Base-by-base conservation (phyloP, 495 filamentous ascomycete genomes). In the Penicillium arizonense region DNA sequence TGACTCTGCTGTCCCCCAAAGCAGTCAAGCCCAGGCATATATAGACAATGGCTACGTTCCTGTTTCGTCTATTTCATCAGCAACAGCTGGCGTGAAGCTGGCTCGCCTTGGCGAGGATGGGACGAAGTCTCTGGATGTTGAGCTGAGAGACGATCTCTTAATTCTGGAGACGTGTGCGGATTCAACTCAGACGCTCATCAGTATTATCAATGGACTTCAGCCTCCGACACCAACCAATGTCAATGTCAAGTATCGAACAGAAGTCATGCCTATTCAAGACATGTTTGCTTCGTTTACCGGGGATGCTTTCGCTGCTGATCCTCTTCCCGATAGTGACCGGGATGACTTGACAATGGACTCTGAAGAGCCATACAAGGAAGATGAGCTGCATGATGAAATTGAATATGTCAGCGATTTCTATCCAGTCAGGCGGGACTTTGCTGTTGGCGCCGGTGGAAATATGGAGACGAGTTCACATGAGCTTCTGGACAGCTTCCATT, bases 121-220 rank as follows among this genome's bases (percentile, higher is more conserved):
- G 0, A 75, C 80, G 10, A 84, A 85, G 50, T 82, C 82, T 33
- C 66, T 96, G 9, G 90, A 94, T 58, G 79, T 96, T 3, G 89
- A 96, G 53, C 58, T 97, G 8, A 82, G 80, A 37, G 89, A 95
- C 63, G 88, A 94, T 62, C 76, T 99, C 2, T 76, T 97, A 24
- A 84, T 99, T 20, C 75, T 99, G 13, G 95, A 99, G 65, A 89
- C 91, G 4, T 97, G 95, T 63, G 94, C 95, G 13, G 95, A 99
- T 69, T 97, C 95, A 9, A 97, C 94, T 0, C 91, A 96, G 61
- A 97, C 95, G 1, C 80, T 99, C 3, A 85, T 95, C 44, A 83
- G 78, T 13, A 81, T 94, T 51, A 65, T 94, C 36, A 90, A 89
- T 61, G 91, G 86, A 0, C 78, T 99, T 4, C 83, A 83, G 10